Percentiles rank a stretch among this genome's conserved stretches.
Evolutionary conservation across 495 filamentous ascomycete genomes (phyloP).

Genomic region (Podospora fimiseda): DNA sequence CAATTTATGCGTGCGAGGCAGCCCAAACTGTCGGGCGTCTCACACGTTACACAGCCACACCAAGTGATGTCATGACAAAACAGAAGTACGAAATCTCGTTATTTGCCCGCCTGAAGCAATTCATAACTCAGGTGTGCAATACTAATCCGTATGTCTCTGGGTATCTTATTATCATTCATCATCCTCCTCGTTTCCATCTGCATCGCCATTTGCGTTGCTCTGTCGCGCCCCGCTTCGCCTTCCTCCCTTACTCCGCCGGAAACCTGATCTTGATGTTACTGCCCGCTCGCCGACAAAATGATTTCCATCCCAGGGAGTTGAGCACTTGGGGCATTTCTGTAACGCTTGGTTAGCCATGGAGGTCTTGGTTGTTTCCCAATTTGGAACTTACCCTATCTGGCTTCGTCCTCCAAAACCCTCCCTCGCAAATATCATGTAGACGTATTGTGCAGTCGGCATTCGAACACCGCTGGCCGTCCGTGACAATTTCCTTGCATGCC

Average conservation of each 20-base stretch:
- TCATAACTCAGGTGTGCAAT: background rate
- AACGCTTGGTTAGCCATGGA: background rate
- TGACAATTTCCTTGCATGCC: slow-evolving; percentile 87
- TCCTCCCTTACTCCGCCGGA: slow-evolving; percentile 32
- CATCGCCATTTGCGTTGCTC: slow-evolving; percentile 23
- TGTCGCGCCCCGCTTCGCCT: slow-evolving; percentile 22
- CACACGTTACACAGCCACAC: too few relatives aligned
- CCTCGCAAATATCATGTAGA: slow-evolving; percentile 71
- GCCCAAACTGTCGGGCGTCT: too few relatives aligned
- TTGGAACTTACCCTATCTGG: slow-evolving; percentile 28
- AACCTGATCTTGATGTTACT: slow-evolving; percentile 44
- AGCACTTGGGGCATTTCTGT: slow-evolving; percentile 67
- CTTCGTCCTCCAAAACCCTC: slow-evolving; percentile 60
- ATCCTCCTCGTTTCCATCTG: slow-evolving; percentile 18
- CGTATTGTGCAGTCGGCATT: slow-evolving; percentile 60
- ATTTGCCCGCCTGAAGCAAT: too few relatives aligned
- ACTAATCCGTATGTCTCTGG: background rate
- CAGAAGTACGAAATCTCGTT: too few relatives aligned
- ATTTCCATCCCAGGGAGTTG: slow-evolving; percentile 62
- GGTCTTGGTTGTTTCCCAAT: background rate
- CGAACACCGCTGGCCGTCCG: slow-evolving; percentile 74
- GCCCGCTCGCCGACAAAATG: slow-evolving; percentile 80
- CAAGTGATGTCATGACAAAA: too few relatives aligned
- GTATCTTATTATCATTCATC: slow-evolving; percentile 4
- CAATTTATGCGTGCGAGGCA: too few relatives aligned